A percentile compares a stretch with the other conserved stretches of the same genome.
Conservation (phyloP, 495 filamentous ascomycete species). For the Aspergillus heteromorphus region DNA sequence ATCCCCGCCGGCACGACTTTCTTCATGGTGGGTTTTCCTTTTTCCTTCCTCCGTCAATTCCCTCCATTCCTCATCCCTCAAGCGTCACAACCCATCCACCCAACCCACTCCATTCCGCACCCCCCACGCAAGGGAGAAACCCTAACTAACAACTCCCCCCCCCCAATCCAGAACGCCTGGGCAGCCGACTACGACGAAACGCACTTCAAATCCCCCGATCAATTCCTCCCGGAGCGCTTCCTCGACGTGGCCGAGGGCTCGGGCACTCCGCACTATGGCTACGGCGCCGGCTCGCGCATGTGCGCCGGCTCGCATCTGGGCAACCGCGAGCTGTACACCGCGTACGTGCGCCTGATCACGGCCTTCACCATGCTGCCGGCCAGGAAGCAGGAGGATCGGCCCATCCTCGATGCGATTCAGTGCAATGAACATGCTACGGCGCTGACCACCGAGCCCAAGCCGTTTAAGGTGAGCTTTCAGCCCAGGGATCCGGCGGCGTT, state of each 20-base stretch:
- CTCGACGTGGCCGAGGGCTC: slow-evolving; percentile 49
- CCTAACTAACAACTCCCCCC: too few species aligned
- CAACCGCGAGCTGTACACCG: slow-evolving; percentile 63
- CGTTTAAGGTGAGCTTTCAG: slow-evolving; percentile 56
- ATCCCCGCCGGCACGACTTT: slow-evolving; percentile 63
- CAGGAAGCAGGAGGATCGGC: slow-evolving; percentile 35
- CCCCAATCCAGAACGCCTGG: slow-evolving; percentile 54
- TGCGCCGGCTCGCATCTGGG: slow-evolving; percentile 67
- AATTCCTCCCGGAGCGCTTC: slow-evolving; percentile 62
- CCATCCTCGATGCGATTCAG: slow-evolving; percentile 55
- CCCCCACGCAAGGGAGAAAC: too few species aligned
- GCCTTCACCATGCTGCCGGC: slow-evolving; percentile 54
- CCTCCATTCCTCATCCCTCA: too few species aligned
- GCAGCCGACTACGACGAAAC: slow-evolving; percentile 62
- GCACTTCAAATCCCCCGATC: slow-evolving; percentile 56
- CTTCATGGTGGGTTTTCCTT: slow-evolving; percentile 49
- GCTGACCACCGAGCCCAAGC: slow-evolving; percentile 66
- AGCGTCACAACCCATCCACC: too few species aligned
- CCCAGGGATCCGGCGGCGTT: slow-evolving; percentile 40
- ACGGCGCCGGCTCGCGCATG: slow-evolving; percentile 67
- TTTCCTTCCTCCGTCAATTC: background rate
- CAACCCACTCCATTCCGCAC: too few species aligned
- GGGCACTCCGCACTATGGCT: slow-evolving; percentile 65
- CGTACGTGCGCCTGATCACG: slow-evolving; percentile 61
- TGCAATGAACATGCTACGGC: slow-evolving; percentile 59